Conservation (phyloP, 2,329 filamentous ascomycete genomes). For the Apiospora arundinis region DNA sequence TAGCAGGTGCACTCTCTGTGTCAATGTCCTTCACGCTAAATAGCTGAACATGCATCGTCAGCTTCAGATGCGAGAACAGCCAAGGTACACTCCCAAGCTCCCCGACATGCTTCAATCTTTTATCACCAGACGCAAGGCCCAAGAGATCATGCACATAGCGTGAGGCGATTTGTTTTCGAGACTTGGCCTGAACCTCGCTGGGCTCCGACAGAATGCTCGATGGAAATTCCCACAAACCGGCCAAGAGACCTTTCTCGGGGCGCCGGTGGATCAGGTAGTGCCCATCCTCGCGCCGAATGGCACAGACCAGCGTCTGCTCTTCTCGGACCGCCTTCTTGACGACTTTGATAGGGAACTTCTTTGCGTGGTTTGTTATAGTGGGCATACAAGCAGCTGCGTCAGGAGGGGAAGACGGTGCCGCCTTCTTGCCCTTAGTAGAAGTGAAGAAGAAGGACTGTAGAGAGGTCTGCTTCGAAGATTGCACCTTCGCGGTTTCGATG, state of each 20-base stretch:
- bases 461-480: constrained; percentile 31
- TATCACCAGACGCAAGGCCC: constrained; percentile 23
- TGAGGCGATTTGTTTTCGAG: constrained; percentile 45
- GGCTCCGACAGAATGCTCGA: constrained; percentile 46
- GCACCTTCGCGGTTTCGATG: constrained; percentile 26
- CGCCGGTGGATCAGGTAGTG: constrained; percentile 56
- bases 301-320: constrained; percentile 61
- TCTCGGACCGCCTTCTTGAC: constrained; percentile 59
- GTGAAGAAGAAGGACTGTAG: constrained; percentile 39
- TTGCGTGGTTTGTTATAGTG: constrained; percentile 51
- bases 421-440: constrained; percentile 22
- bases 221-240: constrained; percentile 63
- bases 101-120: constrained; percentile 39
- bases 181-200: constrained; percentile 35
- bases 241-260: constrained; percentile 60
- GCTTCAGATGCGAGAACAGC: constrained; percentile 62
- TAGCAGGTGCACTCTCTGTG: not conserved
- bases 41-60: constrained; percentile 63
- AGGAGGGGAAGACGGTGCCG: constrained; percentile 20
- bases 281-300: constrained; percentile 51
- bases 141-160: constrained; percentile 41
- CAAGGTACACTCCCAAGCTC: constrained; percentile 62
- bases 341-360: constrained; percentile 57
- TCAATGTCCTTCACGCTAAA: constrained; percentile 46
- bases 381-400: constrained; percentile 39